Conservation (phyloP, 441 rosid genomes). For the Euphorbia schlechtendalii region DNA sequence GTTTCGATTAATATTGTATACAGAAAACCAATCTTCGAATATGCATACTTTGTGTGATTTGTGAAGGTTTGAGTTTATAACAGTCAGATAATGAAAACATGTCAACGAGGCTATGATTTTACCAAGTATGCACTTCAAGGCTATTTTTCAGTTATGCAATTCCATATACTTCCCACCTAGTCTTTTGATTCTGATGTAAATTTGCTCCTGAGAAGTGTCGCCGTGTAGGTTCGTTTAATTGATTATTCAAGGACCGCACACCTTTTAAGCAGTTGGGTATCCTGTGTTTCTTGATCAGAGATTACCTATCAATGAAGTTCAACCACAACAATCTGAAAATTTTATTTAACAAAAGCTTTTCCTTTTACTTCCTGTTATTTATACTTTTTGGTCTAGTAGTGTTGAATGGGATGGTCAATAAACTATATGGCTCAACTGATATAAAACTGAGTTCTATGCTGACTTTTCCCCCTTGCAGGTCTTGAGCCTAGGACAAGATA, state of each 20-base stretch:
- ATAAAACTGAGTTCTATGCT: background rate
- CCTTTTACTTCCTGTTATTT: no score
- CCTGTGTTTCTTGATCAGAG: background rate
- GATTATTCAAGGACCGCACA: background rate
- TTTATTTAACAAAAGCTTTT: background rate
- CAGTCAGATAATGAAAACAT: background rate
- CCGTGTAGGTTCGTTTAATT: background rate
- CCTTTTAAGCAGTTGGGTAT: background rate
- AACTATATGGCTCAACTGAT: background rate
- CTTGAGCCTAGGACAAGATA: constrained; percentile 54
- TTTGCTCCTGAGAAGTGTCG: background rate
- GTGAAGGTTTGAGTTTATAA: no score
- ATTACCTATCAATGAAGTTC: background rate
- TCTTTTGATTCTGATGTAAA: no score
- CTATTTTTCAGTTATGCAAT: background rate
- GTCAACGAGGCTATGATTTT: background rate
- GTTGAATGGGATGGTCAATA: background rate
- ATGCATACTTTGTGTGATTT: background rate
- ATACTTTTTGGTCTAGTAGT: background rate
- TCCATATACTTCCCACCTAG: background rate
- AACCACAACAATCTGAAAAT: background rate
- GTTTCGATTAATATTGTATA: background rate
- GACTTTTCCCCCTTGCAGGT: constrained; percentile 27
- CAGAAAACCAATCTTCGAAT: background rate
- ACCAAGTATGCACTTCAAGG: no score